Evolutionary conservation across 1,139 yeast genomes (phyloP).

Genomic region (Hanseniaspora gamundiae): DNA sequence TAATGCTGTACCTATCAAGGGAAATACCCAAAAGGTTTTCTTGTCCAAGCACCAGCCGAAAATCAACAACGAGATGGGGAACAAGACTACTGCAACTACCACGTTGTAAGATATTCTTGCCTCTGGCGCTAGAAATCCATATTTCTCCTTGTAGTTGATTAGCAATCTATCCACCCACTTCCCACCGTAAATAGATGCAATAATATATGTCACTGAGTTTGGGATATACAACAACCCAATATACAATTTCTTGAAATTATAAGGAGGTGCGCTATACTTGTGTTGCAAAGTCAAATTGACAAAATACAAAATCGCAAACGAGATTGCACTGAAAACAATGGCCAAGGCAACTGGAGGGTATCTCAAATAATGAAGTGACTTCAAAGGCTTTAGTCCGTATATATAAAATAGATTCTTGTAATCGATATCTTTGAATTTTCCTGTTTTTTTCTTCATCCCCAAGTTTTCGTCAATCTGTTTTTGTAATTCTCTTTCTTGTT

Average conservation of each 20-base stretch:
- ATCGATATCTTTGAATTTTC: slow-evolving; percentile 6
- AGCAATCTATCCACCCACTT: slow-evolving; percentile 61
- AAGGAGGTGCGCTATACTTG: slow-evolving; percentile 52
- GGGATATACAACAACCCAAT: slow-evolving; percentile 75
- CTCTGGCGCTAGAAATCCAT: slow-evolving; percentile 63
- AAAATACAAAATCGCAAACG: slow-evolving; percentile 59
- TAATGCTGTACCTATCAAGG: slow-evolving; percentile 63
- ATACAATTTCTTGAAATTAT: slow-evolving; percentile 50
- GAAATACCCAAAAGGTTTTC: slow-evolving; percentile 62
- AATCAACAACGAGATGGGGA: slow-evolving; percentile 55
- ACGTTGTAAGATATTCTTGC: slow-evolving; percentile 70
- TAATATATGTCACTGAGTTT: slow-evolving; percentile 62
- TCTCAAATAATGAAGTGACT: slow-evolving; percentile 37
- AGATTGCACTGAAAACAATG: slow-evolving; percentile 49
- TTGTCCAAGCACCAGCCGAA: slow-evolving; percentile 75
- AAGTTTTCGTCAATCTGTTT: slow-evolving; percentile 13
- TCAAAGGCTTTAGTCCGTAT: slow-evolving; percentile 36
- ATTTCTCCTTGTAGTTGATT: slow-evolving; percentile 41
- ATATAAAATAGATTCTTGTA: slow-evolving; percentile 25
- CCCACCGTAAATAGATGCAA: slow-evolving; percentile 70
- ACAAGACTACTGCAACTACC: slow-evolving; percentile 46
- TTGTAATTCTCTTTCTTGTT: slow-evolving; percentile 18
- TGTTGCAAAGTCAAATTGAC: slow-evolving; percentile 65
- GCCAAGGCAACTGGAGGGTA: slow-evolving; percentile 69
- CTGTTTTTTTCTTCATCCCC: slow-evolving; percentile 15